A percentile compares a stretch with the other conserved stretches of the same genome.
Evolutionary conservation across 2,329 filamentous ascomycete species (phyloP).

Genomic region (Phyllosticta capitalensis): DNA sequence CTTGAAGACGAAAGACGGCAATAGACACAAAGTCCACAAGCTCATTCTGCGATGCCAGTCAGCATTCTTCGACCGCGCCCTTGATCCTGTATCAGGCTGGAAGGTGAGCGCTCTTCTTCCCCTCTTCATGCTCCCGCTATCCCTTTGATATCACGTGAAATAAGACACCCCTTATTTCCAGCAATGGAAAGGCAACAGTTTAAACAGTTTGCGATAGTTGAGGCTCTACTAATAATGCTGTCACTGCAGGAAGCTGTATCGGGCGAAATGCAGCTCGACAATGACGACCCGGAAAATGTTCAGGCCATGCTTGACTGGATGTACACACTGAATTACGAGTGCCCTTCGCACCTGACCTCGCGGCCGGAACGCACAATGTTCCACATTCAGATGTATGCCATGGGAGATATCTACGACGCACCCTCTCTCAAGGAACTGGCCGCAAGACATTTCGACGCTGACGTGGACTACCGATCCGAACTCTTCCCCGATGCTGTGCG

Average conservation of each 20-base stretch:
- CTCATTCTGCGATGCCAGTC: conserved; percentile 5
- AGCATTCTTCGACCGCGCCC: conserved; percentile 4
- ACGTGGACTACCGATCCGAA: background rate
- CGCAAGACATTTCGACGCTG: background rate
- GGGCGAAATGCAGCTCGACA: conserved; percentile 4
- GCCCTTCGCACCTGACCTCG: background rate
- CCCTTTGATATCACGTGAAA: background rate
- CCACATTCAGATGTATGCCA: conserved; percentile 9
- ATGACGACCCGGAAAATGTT: conserved; percentile 3
- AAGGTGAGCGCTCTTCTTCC: background rate
- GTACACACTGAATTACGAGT: conserved; percentile 6
- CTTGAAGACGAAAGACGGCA: conserved; percentile 6
- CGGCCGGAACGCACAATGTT: conserved; percentile 3
- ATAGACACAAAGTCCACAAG: conserved; percentile 5
- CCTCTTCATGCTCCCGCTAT: background rate
- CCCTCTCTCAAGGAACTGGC: conserved; percentile 1
- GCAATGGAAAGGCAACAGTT: background rate
- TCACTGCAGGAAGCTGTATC: conserved; percentile 4
- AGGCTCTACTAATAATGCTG: background rate
- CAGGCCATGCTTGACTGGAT: conserved; percentile 6
- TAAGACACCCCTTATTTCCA: background rate
- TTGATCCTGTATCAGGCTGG: conserved; percentile 3
- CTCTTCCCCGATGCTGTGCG: conserved; percentile 27
- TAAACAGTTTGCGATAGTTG: background rate
- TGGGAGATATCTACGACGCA: conserved; percentile 7